Percentiles rank a stretch among this genome's conserved stretches.
phyloP scores from a whole-genome alignment of 768 basidiomycete species.

The Epithele typhae region DNA sequence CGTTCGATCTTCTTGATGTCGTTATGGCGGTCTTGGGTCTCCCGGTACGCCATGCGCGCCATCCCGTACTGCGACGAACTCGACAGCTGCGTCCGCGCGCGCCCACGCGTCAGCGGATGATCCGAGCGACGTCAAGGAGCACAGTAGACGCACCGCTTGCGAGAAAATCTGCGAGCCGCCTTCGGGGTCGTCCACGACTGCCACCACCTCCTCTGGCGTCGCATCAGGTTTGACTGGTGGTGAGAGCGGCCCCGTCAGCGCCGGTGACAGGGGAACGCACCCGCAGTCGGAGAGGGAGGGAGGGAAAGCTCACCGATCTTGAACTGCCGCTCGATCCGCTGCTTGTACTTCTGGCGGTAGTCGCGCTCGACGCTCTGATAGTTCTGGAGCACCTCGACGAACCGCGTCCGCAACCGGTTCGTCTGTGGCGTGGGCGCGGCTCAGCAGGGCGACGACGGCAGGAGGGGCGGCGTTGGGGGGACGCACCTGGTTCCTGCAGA shows the following conservation, averaged over 20 bases:
- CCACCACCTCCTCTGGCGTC: conserved; percentile 79
- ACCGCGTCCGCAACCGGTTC: conserved; percentile 34
- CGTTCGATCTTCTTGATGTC: conserved; percentile 83
- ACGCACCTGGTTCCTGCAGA: conserved; percentile 72
- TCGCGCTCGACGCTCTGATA: conserved; percentile 83
- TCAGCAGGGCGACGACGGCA: too few species aligned
- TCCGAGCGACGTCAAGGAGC: background rate
- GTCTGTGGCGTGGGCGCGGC: too few species aligned
- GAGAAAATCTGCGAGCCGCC: conserved; percentile 79
- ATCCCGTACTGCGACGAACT: conserved; percentile 80
- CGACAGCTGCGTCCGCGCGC: conserved; percentile 62
- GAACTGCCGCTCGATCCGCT: conserved; percentile 81
- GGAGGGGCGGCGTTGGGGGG: too few species aligned
- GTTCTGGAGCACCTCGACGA: conserved; percentile 80
- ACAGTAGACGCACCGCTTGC: conserved; percentile 60
- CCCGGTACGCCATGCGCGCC: conserved; percentile 74
- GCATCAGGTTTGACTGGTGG: conserved; percentile 85
- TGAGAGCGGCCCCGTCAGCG: background rate
- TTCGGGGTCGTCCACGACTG: conserved; percentile 81
- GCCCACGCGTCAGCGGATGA: background rate
- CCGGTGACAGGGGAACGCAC: background rate
- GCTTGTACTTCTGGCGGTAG: conserved; percentile 73
- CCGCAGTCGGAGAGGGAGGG: too few species aligned
- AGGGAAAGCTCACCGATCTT: conserved; percentile 66
- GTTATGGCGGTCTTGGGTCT: conserved; percentile 85